Percentiles rank a stretch among this genome's conserved stretches.
These are phyloP conservation scores for Larix sibirica DNA, from an alignment of 83 land plant genomes.

Conservation along the genomic window DNA sequence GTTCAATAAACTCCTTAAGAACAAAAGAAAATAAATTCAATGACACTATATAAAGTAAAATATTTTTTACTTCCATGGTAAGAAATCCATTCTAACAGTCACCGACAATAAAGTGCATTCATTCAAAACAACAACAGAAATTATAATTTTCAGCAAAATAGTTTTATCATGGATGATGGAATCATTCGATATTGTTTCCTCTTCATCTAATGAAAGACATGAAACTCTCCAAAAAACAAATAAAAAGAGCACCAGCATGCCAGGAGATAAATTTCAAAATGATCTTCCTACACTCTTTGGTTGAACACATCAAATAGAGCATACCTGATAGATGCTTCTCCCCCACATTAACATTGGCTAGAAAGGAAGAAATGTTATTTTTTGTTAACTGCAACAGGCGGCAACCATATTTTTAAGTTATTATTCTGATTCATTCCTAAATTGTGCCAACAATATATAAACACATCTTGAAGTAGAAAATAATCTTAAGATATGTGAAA, in stretches of 20 bases:
- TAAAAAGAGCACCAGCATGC: neutral
- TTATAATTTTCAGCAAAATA: too few relatives aligned
- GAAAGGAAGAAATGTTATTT: conserved; percentile 36
- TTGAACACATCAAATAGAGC: neutral
- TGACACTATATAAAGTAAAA: neutral
- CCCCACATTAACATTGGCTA: conserved; percentile 46
- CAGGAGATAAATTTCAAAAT: neutral
- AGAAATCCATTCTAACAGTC: neutral
- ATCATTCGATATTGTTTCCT: neutral
- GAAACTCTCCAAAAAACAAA: neutral
- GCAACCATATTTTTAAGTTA: neutral
- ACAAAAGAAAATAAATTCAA: neutral
- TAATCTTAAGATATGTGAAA: neutral
- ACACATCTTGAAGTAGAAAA: neutral
- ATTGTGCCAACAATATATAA: neutral
- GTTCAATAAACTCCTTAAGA: neutral
- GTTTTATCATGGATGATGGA: neutral
- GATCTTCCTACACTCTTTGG: neutral
- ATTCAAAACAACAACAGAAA: neutral
- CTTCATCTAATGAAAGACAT: neutral
- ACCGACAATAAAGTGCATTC: neutral
- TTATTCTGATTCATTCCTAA: neutral
- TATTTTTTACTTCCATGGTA: neutral
- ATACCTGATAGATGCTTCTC: conserved; percentile 46
- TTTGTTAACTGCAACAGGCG: conserved; percentile 40